These are phyloP conservation scores for Pseudocercospora vitis DNA, from an alignment of 2,329 filamentous ascomycete genomes.

Conservation along the genomic window DNA sequence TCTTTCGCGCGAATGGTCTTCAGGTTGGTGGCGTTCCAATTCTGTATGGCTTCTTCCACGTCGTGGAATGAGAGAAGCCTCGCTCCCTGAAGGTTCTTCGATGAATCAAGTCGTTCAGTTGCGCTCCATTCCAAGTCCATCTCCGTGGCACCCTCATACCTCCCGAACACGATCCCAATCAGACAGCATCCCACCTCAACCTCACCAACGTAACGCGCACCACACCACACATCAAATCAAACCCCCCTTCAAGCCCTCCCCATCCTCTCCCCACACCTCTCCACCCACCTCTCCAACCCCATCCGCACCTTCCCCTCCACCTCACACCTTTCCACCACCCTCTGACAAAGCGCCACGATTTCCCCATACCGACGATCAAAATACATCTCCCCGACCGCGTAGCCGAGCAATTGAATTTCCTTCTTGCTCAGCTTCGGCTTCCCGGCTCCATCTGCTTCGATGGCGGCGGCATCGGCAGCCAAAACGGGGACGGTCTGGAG, in stretches of 20 bases:
- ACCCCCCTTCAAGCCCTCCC: not conserved
- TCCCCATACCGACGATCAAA: conserved; percentile 59
- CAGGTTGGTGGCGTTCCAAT: not conserved
- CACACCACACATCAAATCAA: not conserved
- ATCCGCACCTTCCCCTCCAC: conserved; percentile 28
- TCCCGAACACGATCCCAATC: too few relatives aligned
- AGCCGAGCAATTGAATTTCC: conserved; percentile 43
- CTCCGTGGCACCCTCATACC: too few relatives aligned
- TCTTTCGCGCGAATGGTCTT: not conserved
- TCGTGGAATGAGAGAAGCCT: not conserved
- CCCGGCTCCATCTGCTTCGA: not conserved
- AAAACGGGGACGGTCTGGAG: conserved; percentile 25
- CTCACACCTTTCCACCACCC: conserved; percentile 27
- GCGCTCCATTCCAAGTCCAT: too few relatives aligned
- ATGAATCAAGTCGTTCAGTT: too few relatives aligned
- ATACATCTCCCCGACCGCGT: conserved; percentile 60
- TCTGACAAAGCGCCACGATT: conserved; percentile 29
- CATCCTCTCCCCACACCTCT: conserved; percentile 8
- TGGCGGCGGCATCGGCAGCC: not conserved
- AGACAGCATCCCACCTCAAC: too few relatives aligned
- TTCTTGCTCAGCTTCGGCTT: conserved; percentile 32
- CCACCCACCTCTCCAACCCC: conserved; percentile 30
- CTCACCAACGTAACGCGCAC: too few relatives aligned
- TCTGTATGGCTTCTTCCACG: not conserved
- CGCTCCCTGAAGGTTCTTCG: not conserved